Evolutionary conservation across 192 early-diverging fungal species (phyloP).

Genomic region (Blastocladiella britannica): DNA sequence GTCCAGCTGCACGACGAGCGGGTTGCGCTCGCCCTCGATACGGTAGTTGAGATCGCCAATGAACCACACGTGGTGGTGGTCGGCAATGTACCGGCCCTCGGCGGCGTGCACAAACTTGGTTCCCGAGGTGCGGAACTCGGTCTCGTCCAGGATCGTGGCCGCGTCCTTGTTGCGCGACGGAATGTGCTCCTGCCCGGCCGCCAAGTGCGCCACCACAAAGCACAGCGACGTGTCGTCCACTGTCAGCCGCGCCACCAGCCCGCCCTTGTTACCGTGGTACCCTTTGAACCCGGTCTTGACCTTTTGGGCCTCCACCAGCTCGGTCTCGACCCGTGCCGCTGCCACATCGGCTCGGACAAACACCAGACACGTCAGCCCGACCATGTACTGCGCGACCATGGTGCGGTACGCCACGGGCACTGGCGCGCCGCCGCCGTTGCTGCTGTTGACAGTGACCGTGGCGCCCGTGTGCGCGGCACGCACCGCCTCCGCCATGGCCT

Average conservation of each 20-base stretch:
- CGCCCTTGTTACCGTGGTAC: constrained; percentile 43
- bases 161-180: constrained; percentile 53
- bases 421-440: too few species aligned
- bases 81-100: constrained; percentile 66
- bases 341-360: constrained; percentile 44
- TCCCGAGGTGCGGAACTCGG: constrained; percentile 16
- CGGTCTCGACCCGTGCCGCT: constrained; percentile 20
- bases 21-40: constrained; percentile 46
- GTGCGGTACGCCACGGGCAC: too few species aligned
- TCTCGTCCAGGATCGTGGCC: constrained; percentile 45
- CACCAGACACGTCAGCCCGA: constrained; percentile 76
- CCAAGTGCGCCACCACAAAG: constrained; percentile 70
- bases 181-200: constrained; percentile 59
- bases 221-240: constrained; percentile 59
- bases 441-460: too few species aligned
- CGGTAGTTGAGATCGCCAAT: constrained; percentile 96
- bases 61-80: constrained; percentile 50
- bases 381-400: constrained; percentile 55
- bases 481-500: constrained; percentile 42
- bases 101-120: constrained; percentile 49
- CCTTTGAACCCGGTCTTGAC: constrained; percentile 81
- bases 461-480: constrained; percentile 19
- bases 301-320: constrained; percentile 39
- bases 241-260: constrained; percentile 50
- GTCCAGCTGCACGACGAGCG: constrained; percentile 22